These are phyloP conservation scores for Beta corolliflora DNA, from an alignment of 179 eudicot genomes.

Conservation along the genomic window DNA sequence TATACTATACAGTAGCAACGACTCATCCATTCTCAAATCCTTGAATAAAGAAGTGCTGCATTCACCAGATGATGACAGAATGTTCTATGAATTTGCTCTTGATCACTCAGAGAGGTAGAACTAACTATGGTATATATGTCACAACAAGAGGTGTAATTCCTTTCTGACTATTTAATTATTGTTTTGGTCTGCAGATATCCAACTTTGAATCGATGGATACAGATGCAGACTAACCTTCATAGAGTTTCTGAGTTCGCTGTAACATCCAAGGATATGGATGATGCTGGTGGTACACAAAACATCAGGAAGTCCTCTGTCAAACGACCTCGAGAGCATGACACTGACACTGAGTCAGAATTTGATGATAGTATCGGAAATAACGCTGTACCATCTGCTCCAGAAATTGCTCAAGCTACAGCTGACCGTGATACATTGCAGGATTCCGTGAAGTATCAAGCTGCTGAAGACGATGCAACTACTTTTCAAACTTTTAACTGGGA, in stretches of 20 bases:
- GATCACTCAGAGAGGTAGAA: slow-evolving; percentile 95
- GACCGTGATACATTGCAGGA: slow-evolving; percentile 56
- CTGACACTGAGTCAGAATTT: slow-evolving; percentile 76
- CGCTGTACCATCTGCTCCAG: slow-evolving; percentile 39
- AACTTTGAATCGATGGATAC: slow-evolving; percentile 99
- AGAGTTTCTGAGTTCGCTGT: slow-evolving; percentile 86
- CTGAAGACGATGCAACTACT: slow-evolving; percentile 54
- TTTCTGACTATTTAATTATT: slow-evolving; percentile 7
- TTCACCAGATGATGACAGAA: slow-evolving; percentile 78
- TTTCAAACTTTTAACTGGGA: slow-evolving; percentile 96
- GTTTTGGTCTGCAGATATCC: slow-evolving; percentile 66
- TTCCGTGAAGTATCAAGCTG: slow-evolving; percentile 47
- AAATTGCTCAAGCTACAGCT: slow-evolving; percentile 40
- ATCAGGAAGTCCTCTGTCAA: slow-evolving; percentile 55
- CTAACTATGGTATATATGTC: slow-evolving; percentile 1
- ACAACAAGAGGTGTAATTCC: background rate
- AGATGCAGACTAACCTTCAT: slow-evolving; percentile 97
- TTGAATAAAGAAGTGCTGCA: slow-evolving; percentile 60
- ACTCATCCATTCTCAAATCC: slow-evolving; percentile 62
- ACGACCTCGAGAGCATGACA: slow-evolving; percentile 76
- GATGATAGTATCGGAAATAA: slow-evolving; percentile 60
- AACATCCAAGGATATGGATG: slow-evolving; percentile 49
- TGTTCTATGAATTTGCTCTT: slow-evolving; percentile 93
- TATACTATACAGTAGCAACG: slow-evolving; percentile 69
- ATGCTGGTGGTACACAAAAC: slow-evolving; percentile 40